A percentile compares a stretch with the other conserved stretches of the same genome.
Conservation (phyloP, 371 early-diverging fungal species). For the Thermomucor indicae-seudaticae region DNA sequence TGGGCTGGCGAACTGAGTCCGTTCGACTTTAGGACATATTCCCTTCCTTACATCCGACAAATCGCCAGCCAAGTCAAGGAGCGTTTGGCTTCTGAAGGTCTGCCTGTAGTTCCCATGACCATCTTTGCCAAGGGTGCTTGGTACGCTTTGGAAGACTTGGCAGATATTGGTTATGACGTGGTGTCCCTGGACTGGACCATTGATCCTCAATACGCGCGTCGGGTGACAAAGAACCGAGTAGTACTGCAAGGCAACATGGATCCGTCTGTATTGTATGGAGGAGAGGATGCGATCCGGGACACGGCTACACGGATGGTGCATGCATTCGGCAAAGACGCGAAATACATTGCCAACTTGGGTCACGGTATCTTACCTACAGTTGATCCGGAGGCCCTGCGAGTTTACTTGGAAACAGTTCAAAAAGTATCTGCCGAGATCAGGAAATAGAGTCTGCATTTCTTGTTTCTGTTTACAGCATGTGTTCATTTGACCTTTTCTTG, state of each 20-base stretch:
- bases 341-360: conserved; percentile 93
- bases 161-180: conserved; percentile 72
- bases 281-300: conserved; percentile 67
- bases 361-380: conserved; percentile 90
- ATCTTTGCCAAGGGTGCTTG: conserved; percentile 93
- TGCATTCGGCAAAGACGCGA: conserved; percentile 67
- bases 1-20: conserved; percentile 94
- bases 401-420: conserved; percentile 70
- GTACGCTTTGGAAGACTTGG: conserved; percentile 75
- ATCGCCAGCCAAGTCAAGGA: conserved; percentile 76
- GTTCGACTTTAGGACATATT: conserved; percentile 74
- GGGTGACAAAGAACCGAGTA: conserved; percentile 55
- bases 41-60: conserved; percentile 83
- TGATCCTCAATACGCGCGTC: conserved; percentile 66
- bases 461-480: too few relatives aligned
- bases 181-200: conserved; percentile 93
- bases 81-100: conserved; percentile 29
- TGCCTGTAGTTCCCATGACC: conserved; percentile 76
- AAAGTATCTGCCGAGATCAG: conserved; percentile 46
- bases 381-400: conserved; percentile 67
- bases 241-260: conserved; percentile 97
- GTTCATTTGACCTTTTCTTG: too few relatives aligned
- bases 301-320: conserved; percentile 79
- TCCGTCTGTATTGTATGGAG: conserved; percentile 80
- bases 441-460: too few relatives aligned